Evolutionary conservation across 805 yeast genomes (phyloP), one percentile per base, ranked within the genome.

Genomic region (Candida germanica): DNA sequence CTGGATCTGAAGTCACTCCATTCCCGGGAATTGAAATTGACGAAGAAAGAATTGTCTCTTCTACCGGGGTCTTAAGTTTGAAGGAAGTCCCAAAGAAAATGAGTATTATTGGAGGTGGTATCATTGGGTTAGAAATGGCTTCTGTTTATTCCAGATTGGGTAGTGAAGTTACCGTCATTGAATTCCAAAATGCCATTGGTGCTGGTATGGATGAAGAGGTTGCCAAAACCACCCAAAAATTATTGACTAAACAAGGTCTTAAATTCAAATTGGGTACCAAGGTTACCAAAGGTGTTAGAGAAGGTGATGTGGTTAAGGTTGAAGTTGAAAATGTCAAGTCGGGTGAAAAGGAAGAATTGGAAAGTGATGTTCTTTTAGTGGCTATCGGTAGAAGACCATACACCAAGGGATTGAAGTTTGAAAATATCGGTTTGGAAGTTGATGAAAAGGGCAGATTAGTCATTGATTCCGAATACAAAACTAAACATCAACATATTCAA

Each of bases 381-480:
- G 98, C 98, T 42, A 88, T 93, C 53, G 99, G 99, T 61, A 89
- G 99, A 77, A 87, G 97, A 72, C 98, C 99, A 51, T 89, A 80
- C 78, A 79, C 94, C 44, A 77, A 79, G 58, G 96, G 96, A 40
- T 75, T 93, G 49, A 81, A 85, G 61, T 83, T 89, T 45, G 98
- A 93, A 68, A 76, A 77, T 44, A 69, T 89, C 44, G 98, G 95
- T 45, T 66, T 94, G 49, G 98, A 93, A 61, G 76, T 78, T 47
- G 99, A 93, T 69, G 80, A 84, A 68, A 80, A 77, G 64, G 97
- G 97, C 45, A 82, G 98, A 62, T 74, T 93, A 56, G 94, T 93
- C 38, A 91, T 94, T 56, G 97, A 93, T 66, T 80, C 83, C 42
- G 87, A 91, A 73, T 93, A 78, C 78, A 83, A 87, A 71, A 84